These are phyloP conservation scores for Chiua virens DNA, from an alignment of 768 basidiomycete genomes.

Conservation along the genomic window DNA sequence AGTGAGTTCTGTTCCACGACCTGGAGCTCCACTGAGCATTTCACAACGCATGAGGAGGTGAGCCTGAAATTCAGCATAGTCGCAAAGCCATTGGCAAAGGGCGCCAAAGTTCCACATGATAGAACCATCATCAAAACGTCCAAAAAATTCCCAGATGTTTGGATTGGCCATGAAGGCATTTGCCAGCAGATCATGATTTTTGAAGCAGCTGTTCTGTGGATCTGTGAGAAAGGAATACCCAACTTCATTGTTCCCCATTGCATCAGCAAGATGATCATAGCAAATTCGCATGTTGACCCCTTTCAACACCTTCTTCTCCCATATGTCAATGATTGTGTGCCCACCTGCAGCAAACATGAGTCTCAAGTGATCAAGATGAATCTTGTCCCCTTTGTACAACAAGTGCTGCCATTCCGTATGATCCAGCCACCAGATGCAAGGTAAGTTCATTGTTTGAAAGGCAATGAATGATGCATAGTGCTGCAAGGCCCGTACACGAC, in stretches of 20 bases:
- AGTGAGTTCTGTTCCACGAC: not conserved
- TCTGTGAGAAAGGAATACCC: not conserved
- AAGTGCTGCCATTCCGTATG: not conserved
- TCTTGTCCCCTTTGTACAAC: not conserved
- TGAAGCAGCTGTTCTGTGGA: not conserved
- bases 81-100: not conserved
- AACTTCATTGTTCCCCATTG: not conserved
- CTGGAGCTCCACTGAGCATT: not conserved
- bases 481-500: not conserved
- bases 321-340: not conserved
- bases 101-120: not conserved
- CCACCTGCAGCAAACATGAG: not conserved
- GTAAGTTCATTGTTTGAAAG: not conserved
- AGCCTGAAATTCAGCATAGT: not conserved
- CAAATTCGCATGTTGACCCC: not conserved
- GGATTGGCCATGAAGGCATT: not conserved
- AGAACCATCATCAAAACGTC: not conserved
- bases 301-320: not conserved
- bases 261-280: not conserved
- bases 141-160: not conserved
- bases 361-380: not conserved
- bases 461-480: not conserved
- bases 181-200: not conserved
- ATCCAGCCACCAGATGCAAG: not conserved
- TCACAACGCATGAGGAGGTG: not conserved